phyloP scores from a whole-genome alignment of 78 protist species.

The Isochrysis galbana region DNA sequence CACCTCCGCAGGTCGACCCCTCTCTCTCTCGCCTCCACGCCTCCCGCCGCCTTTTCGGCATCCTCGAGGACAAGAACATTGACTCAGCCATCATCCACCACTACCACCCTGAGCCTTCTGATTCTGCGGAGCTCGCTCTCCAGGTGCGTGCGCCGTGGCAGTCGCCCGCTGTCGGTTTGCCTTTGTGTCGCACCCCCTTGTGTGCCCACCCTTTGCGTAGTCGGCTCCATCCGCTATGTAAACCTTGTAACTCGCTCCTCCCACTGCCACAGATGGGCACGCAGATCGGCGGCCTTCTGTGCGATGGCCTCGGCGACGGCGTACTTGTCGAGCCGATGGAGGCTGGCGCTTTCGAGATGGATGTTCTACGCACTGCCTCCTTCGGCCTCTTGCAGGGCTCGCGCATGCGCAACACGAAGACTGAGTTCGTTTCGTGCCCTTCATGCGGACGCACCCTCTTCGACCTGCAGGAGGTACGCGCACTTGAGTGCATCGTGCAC shows the following conservation, averaged over 20 bases:
- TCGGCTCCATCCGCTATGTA: too few species aligned
- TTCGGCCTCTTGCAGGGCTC: slow-evolving; percentile 45
- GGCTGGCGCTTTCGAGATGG: background rate
- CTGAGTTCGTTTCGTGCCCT: slow-evolving; percentile 64
- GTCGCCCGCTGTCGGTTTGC: slow-evolving; percentile 10
- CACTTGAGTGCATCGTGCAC: too few species aligned
- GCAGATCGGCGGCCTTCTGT: slow-evolving; percentile 40
- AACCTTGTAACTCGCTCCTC: too few species aligned
- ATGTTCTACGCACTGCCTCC: slow-evolving; percentile 23
- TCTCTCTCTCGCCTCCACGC: slow-evolving; percentile 36
- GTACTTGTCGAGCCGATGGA: slow-evolving; percentile 3
- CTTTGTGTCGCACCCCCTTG: slow-evolving; percentile 19
- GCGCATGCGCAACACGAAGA: slow-evolving; percentile 56
- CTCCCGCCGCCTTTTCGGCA: slow-evolving; percentile 38
- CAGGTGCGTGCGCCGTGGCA: too few species aligned
- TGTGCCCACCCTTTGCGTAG: too few species aligned
- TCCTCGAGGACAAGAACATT: background rate
- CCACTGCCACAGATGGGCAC: background rate
- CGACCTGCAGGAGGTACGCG: slow-evolving; percentile 48
- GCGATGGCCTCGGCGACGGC: slow-evolving; percentile 51
- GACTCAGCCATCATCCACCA: slow-evolving; percentile 29
- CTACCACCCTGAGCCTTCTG: background rate
- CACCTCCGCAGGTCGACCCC: too few species aligned
- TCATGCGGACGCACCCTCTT: slow-evolving; percentile 60
- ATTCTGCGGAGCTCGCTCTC: background rate